phyloP scores from a whole-genome alignment of 2,329 filamentous ascomycete genomes.

The Zelopaecilomyces penicillatus region DNA sequence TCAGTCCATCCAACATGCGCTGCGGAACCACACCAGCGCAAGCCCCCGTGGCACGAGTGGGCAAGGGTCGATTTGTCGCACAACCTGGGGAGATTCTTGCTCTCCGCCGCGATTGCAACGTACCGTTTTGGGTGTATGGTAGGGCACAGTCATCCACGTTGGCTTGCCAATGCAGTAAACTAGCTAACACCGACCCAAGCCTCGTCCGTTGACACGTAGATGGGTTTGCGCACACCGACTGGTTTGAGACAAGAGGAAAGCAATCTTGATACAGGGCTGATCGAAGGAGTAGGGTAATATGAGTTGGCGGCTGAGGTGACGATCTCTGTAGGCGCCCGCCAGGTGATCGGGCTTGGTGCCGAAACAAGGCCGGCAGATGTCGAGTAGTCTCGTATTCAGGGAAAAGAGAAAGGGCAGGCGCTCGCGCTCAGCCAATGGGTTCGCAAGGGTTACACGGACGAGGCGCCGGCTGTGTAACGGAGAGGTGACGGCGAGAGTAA shows the following conservation, averaged over 20 bases:
- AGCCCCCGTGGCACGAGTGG: constrained; percentile 24
- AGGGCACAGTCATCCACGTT: constrained; percentile 5
- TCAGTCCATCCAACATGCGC: constrained; percentile 19
- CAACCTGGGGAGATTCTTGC: constrained; percentile 20
- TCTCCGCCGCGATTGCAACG: constrained; percentile 14
- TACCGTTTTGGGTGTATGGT: too few relatives aligned
- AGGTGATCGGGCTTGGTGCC: constrained; percentile 17
- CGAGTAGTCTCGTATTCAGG: constrained; percentile 25
- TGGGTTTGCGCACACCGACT: neutral
- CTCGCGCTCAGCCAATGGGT: constrained; percentile 14
- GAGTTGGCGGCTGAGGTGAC: constrained; percentile 6
- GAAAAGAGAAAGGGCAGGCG: constrained; percentile 8
- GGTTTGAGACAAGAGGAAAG: neutral
- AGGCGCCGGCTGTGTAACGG: constrained; percentile 17
- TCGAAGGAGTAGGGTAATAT: neutral
- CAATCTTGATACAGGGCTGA: neutral
- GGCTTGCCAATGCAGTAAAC: constrained; percentile 1
- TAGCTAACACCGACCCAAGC: neutral
- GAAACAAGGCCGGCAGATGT: constrained; percentile 17
- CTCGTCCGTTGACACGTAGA: neutral
- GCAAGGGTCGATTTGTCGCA: constrained; percentile 17
- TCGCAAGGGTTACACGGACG: constrained; percentile 11
- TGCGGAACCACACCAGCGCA: constrained; percentile 26
- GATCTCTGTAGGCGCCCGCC: constrained; percentile 17
- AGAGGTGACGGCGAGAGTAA: constrained; percentile 13